These are phyloP conservation scores for Candida bentonensis DNA, from an alignment of 805 yeast species.

Conservation along the genomic window DNA sequence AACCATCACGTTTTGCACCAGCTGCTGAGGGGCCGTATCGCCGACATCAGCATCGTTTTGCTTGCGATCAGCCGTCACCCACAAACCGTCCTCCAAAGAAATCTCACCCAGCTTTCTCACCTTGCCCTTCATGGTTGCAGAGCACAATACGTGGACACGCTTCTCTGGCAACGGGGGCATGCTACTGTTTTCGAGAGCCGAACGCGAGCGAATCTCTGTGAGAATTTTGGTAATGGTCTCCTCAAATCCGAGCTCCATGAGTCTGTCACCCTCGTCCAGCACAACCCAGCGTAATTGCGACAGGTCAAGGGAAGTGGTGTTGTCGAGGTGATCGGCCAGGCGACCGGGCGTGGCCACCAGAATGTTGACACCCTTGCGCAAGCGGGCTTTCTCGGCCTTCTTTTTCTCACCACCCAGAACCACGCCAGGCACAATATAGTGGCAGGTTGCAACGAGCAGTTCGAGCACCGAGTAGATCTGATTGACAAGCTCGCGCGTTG, in stretches of 20 bases:
- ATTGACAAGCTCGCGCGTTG: slow-evolving; percentile 88
- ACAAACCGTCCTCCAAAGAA: slow-evolving; percentile 57
- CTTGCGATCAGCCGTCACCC: slow-evolving; percentile 35
- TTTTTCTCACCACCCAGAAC: slow-evolving; percentile 98
- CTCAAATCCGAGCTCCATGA: slow-evolving; percentile 93
- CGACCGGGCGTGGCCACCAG: slow-evolving; percentile 98
- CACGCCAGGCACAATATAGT: slow-evolving; percentile 84
- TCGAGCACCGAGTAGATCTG: slow-evolving; percentile 80
- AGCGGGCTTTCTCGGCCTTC: slow-evolving; percentile 88
- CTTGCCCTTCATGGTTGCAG: slow-evolving; percentile 80
- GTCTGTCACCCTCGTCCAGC: slow-evolving; percentile 90
- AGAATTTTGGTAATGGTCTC: slow-evolving; percentile 77
- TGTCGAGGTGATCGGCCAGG: slow-evolving; percentile 83
- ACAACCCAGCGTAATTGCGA: slow-evolving; percentile 74
- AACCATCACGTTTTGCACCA: slow-evolving; percentile 62
- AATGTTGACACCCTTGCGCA: slow-evolving; percentile 90
- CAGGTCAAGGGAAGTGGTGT: slow-evolving; percentile 63
- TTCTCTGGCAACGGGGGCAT: slow-evolving; percentile 51
- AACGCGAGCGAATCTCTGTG: slow-evolving; percentile 34
- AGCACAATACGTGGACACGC: slow-evolving; percentile 73
- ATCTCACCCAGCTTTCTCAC: slow-evolving; percentile 73
- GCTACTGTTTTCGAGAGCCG: slow-evolving; percentile 18
- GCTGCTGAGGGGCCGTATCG: slow-evolving; percentile 74
- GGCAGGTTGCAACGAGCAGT: slow-evolving; percentile 58
- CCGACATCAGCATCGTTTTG: slow-evolving; percentile 11